A percentile compares a stretch with the other conserved stretches of the same genome.
phyloP scores from a whole-genome alignment of 257 asterid genomes.

The Handroanthus guayacan region DNA sequence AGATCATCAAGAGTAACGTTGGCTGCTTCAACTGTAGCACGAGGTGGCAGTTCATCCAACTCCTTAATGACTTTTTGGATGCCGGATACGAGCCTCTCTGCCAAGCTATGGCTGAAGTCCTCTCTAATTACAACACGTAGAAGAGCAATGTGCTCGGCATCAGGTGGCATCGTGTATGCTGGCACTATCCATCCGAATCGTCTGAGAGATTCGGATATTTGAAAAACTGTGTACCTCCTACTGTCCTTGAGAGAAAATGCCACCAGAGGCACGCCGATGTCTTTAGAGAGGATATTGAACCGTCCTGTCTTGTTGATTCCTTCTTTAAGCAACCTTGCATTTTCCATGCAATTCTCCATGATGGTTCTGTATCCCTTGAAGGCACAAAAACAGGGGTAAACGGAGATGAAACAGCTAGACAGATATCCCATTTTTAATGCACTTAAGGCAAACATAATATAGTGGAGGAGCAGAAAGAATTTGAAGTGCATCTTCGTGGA shows the following conservation, averaged over 20 bases:
- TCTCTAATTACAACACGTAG: conserved; percentile 71
- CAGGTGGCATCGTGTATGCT: conserved; percentile 81
- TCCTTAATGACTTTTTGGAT: conserved; percentile 60
- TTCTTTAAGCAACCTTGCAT: conserved; percentile 54
- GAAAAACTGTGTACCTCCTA: conserved; percentile 65
- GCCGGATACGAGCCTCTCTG: conserved; percentile 67
- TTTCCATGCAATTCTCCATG: conserved; percentile 70
- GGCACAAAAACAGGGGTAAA: not conserved
- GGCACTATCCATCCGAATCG: conserved; percentile 87
- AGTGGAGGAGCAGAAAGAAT: not conserved
- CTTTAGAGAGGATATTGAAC: conserved; percentile 68
- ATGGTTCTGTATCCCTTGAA: conserved; percentile 66
- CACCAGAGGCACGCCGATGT: conserved; percentile 72
- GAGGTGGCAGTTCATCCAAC: conserved; percentile 56
- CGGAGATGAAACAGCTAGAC: not conserved
- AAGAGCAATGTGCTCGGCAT: conserved; percentile 68
- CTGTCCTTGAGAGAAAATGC: conserved; percentile 73
- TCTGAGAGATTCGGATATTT: conserved; percentile 70
- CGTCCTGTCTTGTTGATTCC: conserved; percentile 59
- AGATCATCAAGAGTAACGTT: conserved; percentile 39
- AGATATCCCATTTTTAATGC: not conserved
- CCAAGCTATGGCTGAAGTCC: conserved; percentile 68
- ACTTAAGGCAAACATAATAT: not conserved
- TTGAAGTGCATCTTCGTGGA: not conserved
- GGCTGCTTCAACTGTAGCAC: conserved; percentile 37